Evolutionary conservation across 1,139 yeast genomes (phyloP).

Genomic region (Ogataea hybrid): DNA sequence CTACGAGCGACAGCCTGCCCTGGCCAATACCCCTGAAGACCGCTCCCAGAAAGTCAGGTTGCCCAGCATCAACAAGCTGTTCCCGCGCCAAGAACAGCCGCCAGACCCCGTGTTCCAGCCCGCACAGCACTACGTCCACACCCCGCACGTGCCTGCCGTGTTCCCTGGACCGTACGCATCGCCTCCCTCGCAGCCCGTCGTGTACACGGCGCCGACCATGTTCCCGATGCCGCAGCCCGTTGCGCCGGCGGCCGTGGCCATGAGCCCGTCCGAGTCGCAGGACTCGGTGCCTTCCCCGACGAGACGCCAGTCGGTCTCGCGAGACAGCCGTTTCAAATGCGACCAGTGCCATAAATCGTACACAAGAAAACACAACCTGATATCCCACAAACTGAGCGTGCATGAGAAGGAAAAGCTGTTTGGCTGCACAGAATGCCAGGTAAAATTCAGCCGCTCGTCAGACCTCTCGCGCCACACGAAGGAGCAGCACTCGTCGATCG

Average conservation of each 20-base stretch:
- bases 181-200: background rate
- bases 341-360: conserved; percentile 24
- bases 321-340: conserved; percentile 21
- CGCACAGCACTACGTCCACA: conserved; percentile 1
- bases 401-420: conserved; percentile 24
- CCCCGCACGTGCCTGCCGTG: background rate
- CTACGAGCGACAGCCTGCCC: background rate
- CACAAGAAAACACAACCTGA: conserved; percentile 24
- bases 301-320: conserved; percentile 1
- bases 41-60: conserved; percentile 13
- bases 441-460: conserved; percentile 25
- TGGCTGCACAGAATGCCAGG: conserved; percentile 21
- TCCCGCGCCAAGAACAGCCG: conserved; percentile 11
- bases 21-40: background rate
- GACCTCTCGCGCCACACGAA: conserved; percentile 25
- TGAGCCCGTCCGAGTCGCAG: background rate
- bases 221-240: background rate
- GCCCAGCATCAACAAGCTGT: conserved; percentile 21
- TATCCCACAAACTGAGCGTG: conserved; percentile 24
- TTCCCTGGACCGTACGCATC: background rate
- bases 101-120: background rate
- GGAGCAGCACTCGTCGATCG: conserved; percentile 24
- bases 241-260: background rate
- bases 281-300: background rate
- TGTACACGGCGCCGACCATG: background rate